Percentiles rank a stretch among this genome's conserved stretches.
phyloP scores from a whole-genome alignment of 2,329 filamentous ascomycete genomes.

The Ceratocystis lukuohia region DNA sequence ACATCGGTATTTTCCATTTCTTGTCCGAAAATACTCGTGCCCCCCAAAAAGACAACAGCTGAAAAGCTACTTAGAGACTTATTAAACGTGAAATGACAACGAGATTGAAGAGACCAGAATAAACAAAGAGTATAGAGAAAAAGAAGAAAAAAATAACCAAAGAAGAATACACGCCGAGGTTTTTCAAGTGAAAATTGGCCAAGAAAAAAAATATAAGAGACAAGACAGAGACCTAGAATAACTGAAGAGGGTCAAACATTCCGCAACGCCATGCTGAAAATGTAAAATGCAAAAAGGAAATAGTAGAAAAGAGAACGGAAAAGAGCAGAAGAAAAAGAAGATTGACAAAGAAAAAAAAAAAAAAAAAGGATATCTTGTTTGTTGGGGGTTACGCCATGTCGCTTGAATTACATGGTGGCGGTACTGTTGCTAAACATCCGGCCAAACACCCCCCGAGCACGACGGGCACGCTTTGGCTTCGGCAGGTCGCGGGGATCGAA shows the following conservation, averaged over 20 bases:
- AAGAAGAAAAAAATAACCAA: neutral
- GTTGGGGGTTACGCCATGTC: neutral
- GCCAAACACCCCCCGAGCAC: constrained; percentile 38
- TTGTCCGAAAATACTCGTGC: neutral
- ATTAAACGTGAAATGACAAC: constrained; percentile 4
- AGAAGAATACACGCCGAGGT: neutral
- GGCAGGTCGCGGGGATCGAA: constrained; percentile 39
- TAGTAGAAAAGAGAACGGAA: neutral
- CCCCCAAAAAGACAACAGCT: neutral
- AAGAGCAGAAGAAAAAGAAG: neutral
- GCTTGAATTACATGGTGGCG: constrained; percentile 27
- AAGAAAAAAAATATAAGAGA: neutral
- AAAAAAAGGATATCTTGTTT: neutral
- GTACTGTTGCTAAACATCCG: constrained; percentile 39
- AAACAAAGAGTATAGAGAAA: neutral
- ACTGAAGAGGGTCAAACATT: neutral
- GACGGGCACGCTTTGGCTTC: constrained; percentile 37
- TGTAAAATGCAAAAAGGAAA: constrained; percentile 2
- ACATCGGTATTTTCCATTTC: neutral
- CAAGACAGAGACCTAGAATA: neutral
- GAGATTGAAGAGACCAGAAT: constrained; percentile 1
- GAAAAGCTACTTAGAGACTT: neutral
- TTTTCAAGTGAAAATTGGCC: neutral
- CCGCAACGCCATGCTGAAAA: constrained; percentile 6
- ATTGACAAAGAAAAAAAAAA: constrained; percentile 3